Conservation (phyloP, 164 flowering plant species). For the Houttuynia cordata region DNA sequence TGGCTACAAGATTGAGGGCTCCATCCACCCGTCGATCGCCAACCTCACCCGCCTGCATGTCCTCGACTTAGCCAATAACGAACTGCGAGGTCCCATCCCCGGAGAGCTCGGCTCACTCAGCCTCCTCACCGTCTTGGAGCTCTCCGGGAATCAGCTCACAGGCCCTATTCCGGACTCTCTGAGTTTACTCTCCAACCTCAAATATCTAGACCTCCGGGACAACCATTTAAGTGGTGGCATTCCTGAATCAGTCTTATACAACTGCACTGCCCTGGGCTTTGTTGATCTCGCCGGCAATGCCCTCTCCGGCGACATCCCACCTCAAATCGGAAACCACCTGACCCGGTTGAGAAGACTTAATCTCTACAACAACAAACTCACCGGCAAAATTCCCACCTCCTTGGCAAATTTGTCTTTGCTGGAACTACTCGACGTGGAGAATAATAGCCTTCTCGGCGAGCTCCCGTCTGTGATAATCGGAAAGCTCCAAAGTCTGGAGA, state of each 20-base stretch:
- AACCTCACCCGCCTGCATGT: conserved; percentile 18
- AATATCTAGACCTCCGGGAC: too few relatives aligned
- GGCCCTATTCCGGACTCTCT: conserved; percentile 16
- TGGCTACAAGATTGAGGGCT: conserved; percentile 19
- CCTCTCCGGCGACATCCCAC: too few relatives aligned
- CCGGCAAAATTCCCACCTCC: conserved; percentile 33
- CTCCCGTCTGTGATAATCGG: conserved; percentile 30
- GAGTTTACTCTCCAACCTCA: too few relatives aligned
- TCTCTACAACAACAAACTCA: too few relatives aligned
- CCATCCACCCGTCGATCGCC: conserved; percentile 17
- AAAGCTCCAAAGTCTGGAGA: conserved; percentile 6
- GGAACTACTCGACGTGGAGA: conserved; percentile 26
- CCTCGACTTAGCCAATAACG: conserved; percentile 19
- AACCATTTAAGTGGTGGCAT: too few relatives aligned
- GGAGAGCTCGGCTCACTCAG: conserved; percentile 13
- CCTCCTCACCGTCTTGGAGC: conserved; percentile 10
- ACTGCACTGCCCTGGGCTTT: conserved; percentile 27
- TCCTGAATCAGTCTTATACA: conserved; percentile 25
- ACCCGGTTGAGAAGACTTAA: too few relatives aligned
- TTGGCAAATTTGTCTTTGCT: conserved; percentile 23
- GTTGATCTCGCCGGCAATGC: conserved; percentile 36
- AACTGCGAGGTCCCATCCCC: conserved; percentile 17
- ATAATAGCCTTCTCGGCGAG: conserved; percentile 30
- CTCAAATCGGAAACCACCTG: too few relatives aligned
- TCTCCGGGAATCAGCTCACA: conserved; percentile 8